Conservation (phyloP, 352 stramenopile species). For the Pythium utonaiense region DNA sequence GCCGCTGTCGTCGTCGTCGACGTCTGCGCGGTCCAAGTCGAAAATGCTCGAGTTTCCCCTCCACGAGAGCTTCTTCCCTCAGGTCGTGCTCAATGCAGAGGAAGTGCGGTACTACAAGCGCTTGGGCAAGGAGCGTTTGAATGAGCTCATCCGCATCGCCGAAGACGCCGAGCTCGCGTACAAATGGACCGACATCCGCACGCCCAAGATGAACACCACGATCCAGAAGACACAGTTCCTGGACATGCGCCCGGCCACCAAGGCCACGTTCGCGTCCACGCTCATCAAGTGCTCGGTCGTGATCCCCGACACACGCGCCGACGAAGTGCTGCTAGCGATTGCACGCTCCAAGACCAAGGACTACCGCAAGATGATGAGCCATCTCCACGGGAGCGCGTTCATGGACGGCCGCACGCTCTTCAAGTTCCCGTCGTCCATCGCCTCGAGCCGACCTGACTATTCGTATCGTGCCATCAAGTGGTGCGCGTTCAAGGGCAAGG, state of each 20-base stretch:
- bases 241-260: conserved; percentile 55
- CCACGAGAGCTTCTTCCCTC: conserved; percentile 79
- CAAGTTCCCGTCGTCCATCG: conserved; percentile 48
- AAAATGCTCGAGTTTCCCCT: conserved; percentile 63
- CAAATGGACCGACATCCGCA: conserved; percentile 49
- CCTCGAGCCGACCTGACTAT: conserved; percentile 38
- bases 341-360: conserved; percentile 62
- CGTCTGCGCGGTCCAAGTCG: no score
- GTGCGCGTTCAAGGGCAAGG: conserved; percentile 46
- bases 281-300: conserved; percentile 65
- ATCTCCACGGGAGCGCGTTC: conserved; percentile 59
- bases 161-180: conserved; percentile 74
- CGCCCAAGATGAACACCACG: conserved; percentile 19
- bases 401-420: conserved; percentile 63
- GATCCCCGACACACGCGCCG: conserved; percentile 40
- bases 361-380: conserved; percentile 48
- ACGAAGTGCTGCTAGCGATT: conserved; percentile 54
- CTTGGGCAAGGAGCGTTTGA: conserved; percentile 67
- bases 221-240: conserved; percentile 64
- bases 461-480: conserved; percentile 78
- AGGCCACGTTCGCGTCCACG: conserved; percentile 39
- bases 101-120: conserved; percentile 77
- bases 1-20: not conserved
- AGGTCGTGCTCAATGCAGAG: conserved; percentile 62
- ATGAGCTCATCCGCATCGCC: conserved; percentile 72